These are phyloP conservation scores for Daucus carota DNA, from an alignment of 129 eudicot genomes.

Conservation along the genomic window DNA sequence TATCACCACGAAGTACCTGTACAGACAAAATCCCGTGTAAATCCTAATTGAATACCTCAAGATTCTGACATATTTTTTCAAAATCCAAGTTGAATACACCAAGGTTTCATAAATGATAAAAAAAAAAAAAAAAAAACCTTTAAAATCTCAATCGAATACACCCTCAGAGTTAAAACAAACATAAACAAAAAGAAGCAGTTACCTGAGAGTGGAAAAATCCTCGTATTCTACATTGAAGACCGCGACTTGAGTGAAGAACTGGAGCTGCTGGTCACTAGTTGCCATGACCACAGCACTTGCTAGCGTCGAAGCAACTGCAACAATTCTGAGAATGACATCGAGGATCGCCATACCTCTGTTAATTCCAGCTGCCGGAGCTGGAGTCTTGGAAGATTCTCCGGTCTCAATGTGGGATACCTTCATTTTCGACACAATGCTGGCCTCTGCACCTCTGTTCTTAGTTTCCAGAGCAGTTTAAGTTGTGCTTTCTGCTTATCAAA, in stretches of 20 bases:
- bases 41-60: too few species aligned
- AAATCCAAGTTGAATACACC: too few species aligned
- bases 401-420: neutral
- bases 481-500: neutral
- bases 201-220: neutral
- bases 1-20: neutral
- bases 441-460: neutral
- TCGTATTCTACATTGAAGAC: neutral
- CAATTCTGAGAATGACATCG: neutral
- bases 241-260: neutral
- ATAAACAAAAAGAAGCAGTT: neutral
- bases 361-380: neutral
- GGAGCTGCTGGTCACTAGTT: neutral
- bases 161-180: neutral
- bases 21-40: neutral
- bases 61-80: too few species aligned
- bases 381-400: neutral
- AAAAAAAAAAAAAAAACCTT: too few species aligned
- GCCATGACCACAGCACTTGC: slow-evolving; percentile 8
- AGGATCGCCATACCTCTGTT: neutral
- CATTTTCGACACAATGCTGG: neutral
- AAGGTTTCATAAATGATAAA: too few species aligned
- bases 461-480: neutral
- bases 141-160: too few species aligned
- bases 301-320: neutral